phyloP scores from a whole-genome alignment of 1,284 basidiomycete genomes.

The Puccinia novopanici region DNA sequence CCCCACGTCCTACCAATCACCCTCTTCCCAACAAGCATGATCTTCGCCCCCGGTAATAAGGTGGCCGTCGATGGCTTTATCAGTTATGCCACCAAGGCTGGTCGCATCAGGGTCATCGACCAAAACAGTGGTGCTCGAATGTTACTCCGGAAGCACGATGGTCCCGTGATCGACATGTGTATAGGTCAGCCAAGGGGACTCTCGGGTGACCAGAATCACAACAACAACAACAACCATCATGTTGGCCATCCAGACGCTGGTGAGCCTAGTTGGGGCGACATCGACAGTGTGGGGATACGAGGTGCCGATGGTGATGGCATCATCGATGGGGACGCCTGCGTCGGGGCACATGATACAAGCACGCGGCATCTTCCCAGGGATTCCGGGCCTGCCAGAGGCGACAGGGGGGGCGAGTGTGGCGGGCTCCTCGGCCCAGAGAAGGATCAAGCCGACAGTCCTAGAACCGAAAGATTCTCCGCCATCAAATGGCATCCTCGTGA shows the following conservation, averaged over 20 bases:
- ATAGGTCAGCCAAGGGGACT: slow-evolving; percentile 10
- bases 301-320: slow-evolving; percentile 1
- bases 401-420: no score
- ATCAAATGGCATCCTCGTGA: slow-evolving; percentile 34
- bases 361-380: no score
- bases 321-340: no score
- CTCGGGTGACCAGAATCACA: neutral
- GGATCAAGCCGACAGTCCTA: neutral
- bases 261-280: slow-evolving; percentile 14
- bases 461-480: neutral
- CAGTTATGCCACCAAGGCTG: slow-evolving; percentile 45
- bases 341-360: no score
- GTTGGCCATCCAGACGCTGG: no score
- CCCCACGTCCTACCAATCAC: slow-evolving; percentile 35
- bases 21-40: slow-evolving; percentile 19
- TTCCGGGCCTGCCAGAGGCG: no score
- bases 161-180: slow-evolving; percentile 38
- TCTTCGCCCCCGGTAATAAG: slow-evolving; percentile 22
- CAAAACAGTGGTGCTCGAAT: slow-evolving; percentile 41
- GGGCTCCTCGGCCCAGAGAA: neutral
- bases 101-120: slow-evolving; percentile 41
- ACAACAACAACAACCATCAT: neutral
- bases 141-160: slow-evolving; percentile 39
- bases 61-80: slow-evolving; percentile 47
- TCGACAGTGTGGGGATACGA: slow-evolving; percentile 35